Evolutionary conservation across 2,329 filamentous ascomycete species (phyloP), one percentile per base, ranked within the genome.

Genomic region (Didymella sp.): DNA sequence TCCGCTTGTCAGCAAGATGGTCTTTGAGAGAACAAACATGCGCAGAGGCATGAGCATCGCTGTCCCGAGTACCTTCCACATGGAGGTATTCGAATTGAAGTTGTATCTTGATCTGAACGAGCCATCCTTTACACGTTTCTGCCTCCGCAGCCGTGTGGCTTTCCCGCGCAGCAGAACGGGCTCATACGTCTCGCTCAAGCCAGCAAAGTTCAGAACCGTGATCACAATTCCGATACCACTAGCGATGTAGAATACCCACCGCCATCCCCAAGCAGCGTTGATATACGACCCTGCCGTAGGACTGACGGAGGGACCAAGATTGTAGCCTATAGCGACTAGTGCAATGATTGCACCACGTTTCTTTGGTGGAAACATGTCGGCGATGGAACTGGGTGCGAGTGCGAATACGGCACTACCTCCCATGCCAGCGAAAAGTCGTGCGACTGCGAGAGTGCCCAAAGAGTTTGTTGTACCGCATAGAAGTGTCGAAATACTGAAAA

Each of bases 401-500:
- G 67, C 64, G 31, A 67, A 57, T 3, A 60, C 45, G 9, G 19
- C 25, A 15, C 45, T 47, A 11, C 33, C 33, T 4, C 45, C 45
- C 11, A 47, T 35, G 2, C 73, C 71, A 13, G 64, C 56, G 35
- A 85, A 71, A 66, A 86, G 83, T 3, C 83, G 81, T 63, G 85
- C 88, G 12, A 81, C 79, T 25, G 56, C 46, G 19, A 67, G 43
- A 19, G 19, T 43, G 35, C 35, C 9, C 27, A 51, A 27, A 48
- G 87, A 80, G 12, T 38, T 4, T 30, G 87, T 76, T 13, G 80
- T 69, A 21, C 87, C 72, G 11, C 69, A 72, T 4, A 1, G 85
- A 54, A 89, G 80, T 51, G 84, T 84, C 78, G 84, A 88, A 6
- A 81, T 64, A 52, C 83, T 80, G 71, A 88, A 89, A 57, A 85